phyloP scores from a whole-genome alignment of 2,329 filamentous ascomycete genomes.

The Zymoseptoria pseudotritici region DNA sequence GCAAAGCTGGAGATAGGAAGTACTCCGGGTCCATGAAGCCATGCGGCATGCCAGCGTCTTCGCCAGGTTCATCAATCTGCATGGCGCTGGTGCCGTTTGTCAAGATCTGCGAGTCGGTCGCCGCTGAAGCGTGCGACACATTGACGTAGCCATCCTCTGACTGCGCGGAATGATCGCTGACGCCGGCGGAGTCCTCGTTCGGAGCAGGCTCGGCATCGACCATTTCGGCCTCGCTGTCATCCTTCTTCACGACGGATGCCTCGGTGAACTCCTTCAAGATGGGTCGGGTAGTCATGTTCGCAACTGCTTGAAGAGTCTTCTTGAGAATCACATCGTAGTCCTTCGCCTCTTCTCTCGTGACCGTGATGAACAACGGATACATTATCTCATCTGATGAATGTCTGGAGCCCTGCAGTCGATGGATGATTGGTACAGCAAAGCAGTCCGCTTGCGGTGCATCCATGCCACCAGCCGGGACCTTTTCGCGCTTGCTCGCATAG shows the following conservation, averaged over 20 bases:
- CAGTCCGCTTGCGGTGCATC: constrained; percentile 57
- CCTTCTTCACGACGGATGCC: background rate
- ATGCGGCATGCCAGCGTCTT: constrained; percentile 17
- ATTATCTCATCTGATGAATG: constrained; percentile 2
- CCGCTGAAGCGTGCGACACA: constrained; percentile 38
- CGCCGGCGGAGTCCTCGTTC: constrained; percentile 39
- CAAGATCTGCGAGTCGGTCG: background rate
- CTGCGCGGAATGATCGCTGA: constrained; percentile 71
- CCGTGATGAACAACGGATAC: constrained; percentile 57
- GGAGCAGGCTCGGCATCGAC: constrained; percentile 33
- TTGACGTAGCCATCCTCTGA: constrained; percentile 89
- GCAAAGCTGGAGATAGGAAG: constrained; percentile 53
- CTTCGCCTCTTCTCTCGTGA: constrained; percentile 65
- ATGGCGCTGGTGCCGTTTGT: constrained; percentile 5
- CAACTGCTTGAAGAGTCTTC: constrained; percentile 70
- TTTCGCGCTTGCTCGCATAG: constrained; percentile 33
- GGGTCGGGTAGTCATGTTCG: constrained; percentile 65
- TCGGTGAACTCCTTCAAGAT: constrained; percentile 48
- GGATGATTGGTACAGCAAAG: constrained; percentile 64
- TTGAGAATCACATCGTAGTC: constrained; percentile 65
- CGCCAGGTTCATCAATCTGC: constrained; percentile 4
- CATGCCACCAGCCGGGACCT: constrained; percentile 41
- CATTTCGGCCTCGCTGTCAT: constrained; percentile 5
- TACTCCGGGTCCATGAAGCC: constrained; percentile 25
- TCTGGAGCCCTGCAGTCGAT: constrained; percentile 50